Base-by-base conservation (phyloP, 78 protist genomes). In the Emiliania huxleyi region DNA sequence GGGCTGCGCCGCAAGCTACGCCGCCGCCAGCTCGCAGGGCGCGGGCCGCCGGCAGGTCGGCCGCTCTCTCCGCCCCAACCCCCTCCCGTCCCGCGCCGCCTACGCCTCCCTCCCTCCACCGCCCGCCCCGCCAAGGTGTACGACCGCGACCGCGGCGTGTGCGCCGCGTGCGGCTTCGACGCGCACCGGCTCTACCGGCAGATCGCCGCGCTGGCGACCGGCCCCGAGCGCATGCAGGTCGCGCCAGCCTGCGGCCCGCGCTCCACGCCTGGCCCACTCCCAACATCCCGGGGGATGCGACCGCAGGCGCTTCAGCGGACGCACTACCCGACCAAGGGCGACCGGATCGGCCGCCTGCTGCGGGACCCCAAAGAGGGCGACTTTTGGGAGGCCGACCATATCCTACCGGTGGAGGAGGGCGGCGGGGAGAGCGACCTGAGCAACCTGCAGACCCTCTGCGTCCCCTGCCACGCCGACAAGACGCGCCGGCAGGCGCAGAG, bases 371-470 rank as follows among this genome's bases (percentile, higher is more conserved):
- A 0, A 1, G 89, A 43, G 56, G 89, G 89, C 35, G 89, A 81
- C 55, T 81, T 81, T 11, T 81, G 89, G 87, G 33, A 81, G 89
- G 89, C 89, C 26, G 89, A 81, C 55, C 89, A 81, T 40, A 29
- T 44, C 33, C 37, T 29, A 19, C 56, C 89, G 23, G 89, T 81
- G 25, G 42, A 8, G 3, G 48, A 44, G 89, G 89, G 89, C 37
- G 89, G 89, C 0, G 89, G 89, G 38, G 52, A 44, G 48, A 11
- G 56, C 56, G 56, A 25, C 26, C 52, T 81, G 40, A 22, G 4
- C 56, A 81, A 81, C 55, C 35, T 81, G 56, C 89, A 44, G 48
- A 81, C 89, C 35, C 37, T 81, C 26, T 81, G 89, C 38, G 21
- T 11, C 11, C 89, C 89, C 5, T 81, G 89, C 22, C 89, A 81